phyloP scores from a whole-genome alignment of 2,329 filamentous ascomycete genomes.

The Leptographium radiaticola region DNA sequence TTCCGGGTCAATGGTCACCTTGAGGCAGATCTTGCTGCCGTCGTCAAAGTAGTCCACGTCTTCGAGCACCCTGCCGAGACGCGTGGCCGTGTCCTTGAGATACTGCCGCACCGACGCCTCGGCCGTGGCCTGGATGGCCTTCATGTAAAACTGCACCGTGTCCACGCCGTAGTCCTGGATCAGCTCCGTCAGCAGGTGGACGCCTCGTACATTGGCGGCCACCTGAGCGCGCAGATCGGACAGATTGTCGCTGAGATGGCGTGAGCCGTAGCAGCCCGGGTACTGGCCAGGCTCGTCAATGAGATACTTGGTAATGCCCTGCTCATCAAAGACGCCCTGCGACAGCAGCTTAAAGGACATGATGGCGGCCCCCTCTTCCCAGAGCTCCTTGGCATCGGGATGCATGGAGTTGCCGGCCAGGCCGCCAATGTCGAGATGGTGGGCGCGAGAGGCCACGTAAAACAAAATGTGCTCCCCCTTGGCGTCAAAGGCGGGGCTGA shows the following conservation, averaged over 20 bases:
- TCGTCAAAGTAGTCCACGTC: slow-evolving; percentile 27
- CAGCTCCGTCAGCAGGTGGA: slow-evolving; percentile 54
- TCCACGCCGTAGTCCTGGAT: slow-evolving; percentile 53
- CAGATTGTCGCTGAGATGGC: slow-evolving; percentile 60
- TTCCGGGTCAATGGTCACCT: slow-evolving; percentile 17
- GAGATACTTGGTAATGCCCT: slow-evolving; percentile 52
- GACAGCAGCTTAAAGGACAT: slow-evolving; percentile 53
- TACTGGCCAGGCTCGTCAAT: slow-evolving; percentile 46
- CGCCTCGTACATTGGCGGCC: slow-evolving; percentile 62
- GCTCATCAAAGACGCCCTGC: slow-evolving; percentile 56
- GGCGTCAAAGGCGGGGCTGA: slow-evolving; percentile 65
- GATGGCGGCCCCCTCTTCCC: slow-evolving; percentile 51
- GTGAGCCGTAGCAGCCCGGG: slow-evolving; percentile 54
- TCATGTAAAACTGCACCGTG: slow-evolving; percentile 45
- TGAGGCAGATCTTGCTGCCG: slow-evolving; percentile 21
- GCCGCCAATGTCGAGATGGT: slow-evolving; percentile 74
- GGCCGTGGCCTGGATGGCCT: slow-evolving; percentile 62
- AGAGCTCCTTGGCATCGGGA: slow-evolving; percentile 49
- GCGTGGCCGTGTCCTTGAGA: slow-evolving; percentile 43
- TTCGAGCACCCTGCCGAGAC: no score
- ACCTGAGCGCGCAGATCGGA: slow-evolving; percentile 66
- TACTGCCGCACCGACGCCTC: slow-evolving; percentile 56
- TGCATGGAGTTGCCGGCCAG: slow-evolving; percentile 51
- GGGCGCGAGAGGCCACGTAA: slow-evolving; percentile 66
- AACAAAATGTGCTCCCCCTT: slow-evolving; percentile 54